Base-by-base conservation (phyloP, 768 basidiomycete genomes). In the Boletus huronensis region DNA sequence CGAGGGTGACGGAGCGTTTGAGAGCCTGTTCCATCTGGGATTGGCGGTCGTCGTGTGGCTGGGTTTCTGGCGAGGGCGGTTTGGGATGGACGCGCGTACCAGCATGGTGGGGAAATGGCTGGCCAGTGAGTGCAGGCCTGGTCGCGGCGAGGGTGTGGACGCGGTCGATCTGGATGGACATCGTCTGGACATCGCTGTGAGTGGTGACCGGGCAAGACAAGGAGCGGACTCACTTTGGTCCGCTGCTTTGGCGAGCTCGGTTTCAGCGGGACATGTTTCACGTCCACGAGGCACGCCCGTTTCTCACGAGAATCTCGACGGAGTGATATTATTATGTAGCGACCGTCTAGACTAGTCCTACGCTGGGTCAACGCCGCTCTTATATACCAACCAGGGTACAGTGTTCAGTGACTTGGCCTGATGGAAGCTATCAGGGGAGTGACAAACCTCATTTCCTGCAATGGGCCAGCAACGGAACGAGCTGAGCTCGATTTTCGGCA, bases 1-100 rank as follows among this genome's bases (percentile, higher is more conserved):
- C 77, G 54, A 87, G 76, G 2, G 83, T 86, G 9, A 85, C 77
- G 6, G 84, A 81, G 32, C 82, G 78, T 53, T 71, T 77, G 47
- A 75, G 66, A 10, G 76, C 68, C 23, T 74, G 73, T 50, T 71
- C 70, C 54, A 71, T 58, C 60, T 75, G 69, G 13, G 56, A 61
- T 13, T 68, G 70, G 16, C 58, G 62, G 53, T 71, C 66, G 34
- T 70, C 56, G 53, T 53, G 42, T 19, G 45, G 23, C 23, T 50
- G 60, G 19, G 36, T 31, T 23, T 55, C 56, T 11, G 58, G 56
- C 9, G 61, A 56, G 34, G 59, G 31, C 8, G 49, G 53, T 26
- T 64, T 66, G 7, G 35, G 52, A 1, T 54, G 42, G 19, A 36
- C 40, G 43, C 55, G 55, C 23, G 40, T 23, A n/a, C 46, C 46